Evolutionary conservation across 768 basidiomycete species (phyloP), one percentile per base, ranked within the genome.

Genomic region (Phanerodontia chrysosporium): DNA sequence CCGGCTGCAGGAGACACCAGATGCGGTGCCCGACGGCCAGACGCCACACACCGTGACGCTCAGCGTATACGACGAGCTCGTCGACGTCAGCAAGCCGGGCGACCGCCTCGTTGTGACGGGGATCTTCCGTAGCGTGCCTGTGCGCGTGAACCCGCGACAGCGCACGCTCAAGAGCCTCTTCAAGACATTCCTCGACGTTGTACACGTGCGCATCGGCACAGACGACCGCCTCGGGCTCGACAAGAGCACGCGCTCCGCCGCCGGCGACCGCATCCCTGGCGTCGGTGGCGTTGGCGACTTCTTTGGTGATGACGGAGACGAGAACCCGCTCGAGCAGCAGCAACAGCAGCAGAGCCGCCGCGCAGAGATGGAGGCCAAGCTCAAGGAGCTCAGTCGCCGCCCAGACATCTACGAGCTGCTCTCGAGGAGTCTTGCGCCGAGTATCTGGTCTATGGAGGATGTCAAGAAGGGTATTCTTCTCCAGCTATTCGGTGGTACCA

Each of bases 391-490:
- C 29, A 89, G 90, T 66, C 73, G 80, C 62, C 74, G 83, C 57
- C 83, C 84, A 18, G 95, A 97, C 70, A 76, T 98, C 28, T 98
- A 98, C 70, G 92, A 93, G 1, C 75, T 91, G 27, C 79, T 98
- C 5, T 76, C 95, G 8, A 78, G 89, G 18, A 92, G 89, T 1
- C 81, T 99, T 57, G 96, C 95, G 1, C 97, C 97, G 16, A 90
- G 87, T 32, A 97, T 99, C 64, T 98, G 92, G 87, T 91, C 93
- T 71, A 89, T 98, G 91, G 95, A 98, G 25, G 97, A 99, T 69
- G 94, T 98, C 59, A 99, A 99, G 78, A 98, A 98, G 77, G 97
- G 97, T 0, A 97, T 98, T 55, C 70, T 99, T 59, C 76, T 99
- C 30, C 96, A 98, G 72, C 74, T 99, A 25, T 98, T 99, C 73